A percentile compares a stretch with the other conserved stretches of the same genome.
Evolutionary conservation across 2,329 filamentous ascomycete species (phyloP).

Genomic region (Leptoxyphium fumago): DNA sequence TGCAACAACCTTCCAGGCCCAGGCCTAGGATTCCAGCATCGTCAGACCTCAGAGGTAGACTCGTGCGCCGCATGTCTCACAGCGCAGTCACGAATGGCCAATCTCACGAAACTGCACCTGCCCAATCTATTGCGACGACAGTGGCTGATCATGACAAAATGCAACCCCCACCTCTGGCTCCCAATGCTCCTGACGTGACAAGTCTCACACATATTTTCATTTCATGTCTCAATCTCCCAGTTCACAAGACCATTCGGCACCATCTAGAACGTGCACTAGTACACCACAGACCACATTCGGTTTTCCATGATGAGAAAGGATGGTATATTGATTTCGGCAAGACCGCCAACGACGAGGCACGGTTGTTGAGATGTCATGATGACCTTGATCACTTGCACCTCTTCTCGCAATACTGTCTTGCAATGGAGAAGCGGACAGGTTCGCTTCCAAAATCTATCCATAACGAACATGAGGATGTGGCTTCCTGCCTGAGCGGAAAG

Average conservation of each 20-base stretch:
- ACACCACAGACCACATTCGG: conserved; percentile 1
- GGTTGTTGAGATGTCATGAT: background rate
- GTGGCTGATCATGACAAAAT: too few species aligned
- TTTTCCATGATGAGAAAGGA: conserved; percentile 10
- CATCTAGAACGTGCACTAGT: conserved; percentile 8
- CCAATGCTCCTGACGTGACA: too few species aligned
- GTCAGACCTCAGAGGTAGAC: too few species aligned
- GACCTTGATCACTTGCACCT: background rate
- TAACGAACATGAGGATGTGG: background rate
- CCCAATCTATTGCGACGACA: too few species aligned
- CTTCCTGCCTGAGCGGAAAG: background rate
- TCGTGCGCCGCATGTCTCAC: too few species aligned
- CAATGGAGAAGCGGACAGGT: background rate
- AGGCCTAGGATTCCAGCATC: too few species aligned
- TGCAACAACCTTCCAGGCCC: too few species aligned
- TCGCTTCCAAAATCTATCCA: background rate
- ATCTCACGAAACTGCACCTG: too few species aligned
- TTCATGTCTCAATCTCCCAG: conserved; percentile 7
- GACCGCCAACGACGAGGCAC: background rate
- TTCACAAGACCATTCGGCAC: conserved; percentile 1
- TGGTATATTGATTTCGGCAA: conserved; percentile 13
- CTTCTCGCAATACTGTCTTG: background rate
- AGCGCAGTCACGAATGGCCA: too few species aligned
- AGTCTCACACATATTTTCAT: conserved; percentile 13
- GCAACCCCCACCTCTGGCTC: too few species aligned